A percentile compares a stretch with the other conserved stretches of the same genome.
phyloP scores from a whole-genome alignment of 169 alveolate genomes.

The Miamiensis avidus region DNA sequence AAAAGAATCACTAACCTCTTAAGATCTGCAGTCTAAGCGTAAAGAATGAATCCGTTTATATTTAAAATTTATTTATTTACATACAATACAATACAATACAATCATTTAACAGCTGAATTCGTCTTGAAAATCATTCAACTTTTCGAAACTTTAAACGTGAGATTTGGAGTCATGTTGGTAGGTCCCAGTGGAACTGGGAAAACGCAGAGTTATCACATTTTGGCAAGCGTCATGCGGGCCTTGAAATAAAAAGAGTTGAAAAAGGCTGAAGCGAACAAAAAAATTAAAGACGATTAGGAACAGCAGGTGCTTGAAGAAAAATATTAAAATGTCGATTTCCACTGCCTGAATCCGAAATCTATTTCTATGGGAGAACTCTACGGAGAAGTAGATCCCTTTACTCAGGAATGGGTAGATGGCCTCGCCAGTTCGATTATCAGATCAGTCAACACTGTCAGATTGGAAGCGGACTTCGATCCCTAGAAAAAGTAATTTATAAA shows the following conservation, averaged over 20 bases:
- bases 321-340: slow-evolving; percentile 60
- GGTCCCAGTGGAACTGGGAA: slow-evolving; percentile 87
- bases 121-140: slow-evolving; percentile 71
- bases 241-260: slow-evolving; percentile 52
- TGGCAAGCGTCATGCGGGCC: slow-evolving; percentile 70
- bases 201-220: slow-evolving; percentile 59
- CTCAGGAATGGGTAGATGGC: slow-evolving; percentile 92
- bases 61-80: too few species aligned
- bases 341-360: slow-evolving; percentile 89
- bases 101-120: too few species aligned
- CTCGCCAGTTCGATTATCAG: slow-evolving; percentile 78
- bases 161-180: slow-evolving; percentile 85
- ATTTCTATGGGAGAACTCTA: slow-evolving; percentile 89
- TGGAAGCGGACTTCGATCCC: slow-evolving; percentile 67
- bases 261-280: slow-evolving; percentile 55
- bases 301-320: slow-evolving; percentile 19
- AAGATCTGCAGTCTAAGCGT: slow-evolving; percentile 49
- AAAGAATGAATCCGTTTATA: too few species aligned
- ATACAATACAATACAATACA: too few species aligned
- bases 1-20: slow-evolving; percentile 14
- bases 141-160: slow-evolving; percentile 81
- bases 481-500: too few species aligned
- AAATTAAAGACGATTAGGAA: slow-evolving; percentile 39
- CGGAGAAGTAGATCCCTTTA: slow-evolving; percentile 85
- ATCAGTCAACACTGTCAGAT: slow-evolving; percentile 34